Evolutionary conservation across 2,329 filamentous ascomycete species (phyloP).

Genomic region (Aspergillus viridinutans): DNA sequence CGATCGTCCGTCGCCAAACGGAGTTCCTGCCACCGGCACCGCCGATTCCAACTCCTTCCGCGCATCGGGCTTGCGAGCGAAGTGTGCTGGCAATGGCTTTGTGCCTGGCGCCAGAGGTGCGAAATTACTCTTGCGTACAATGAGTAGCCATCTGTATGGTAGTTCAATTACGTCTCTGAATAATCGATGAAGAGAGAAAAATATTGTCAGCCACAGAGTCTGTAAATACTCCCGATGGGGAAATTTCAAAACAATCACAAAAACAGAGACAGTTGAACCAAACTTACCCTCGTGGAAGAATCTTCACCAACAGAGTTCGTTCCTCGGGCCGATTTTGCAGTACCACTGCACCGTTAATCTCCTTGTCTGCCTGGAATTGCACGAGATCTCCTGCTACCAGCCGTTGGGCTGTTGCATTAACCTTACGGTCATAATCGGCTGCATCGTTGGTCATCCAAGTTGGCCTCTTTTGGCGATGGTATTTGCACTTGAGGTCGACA

Average conservation of each 20-base stretch:
- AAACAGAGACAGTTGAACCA: too few species aligned
- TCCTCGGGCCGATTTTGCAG: constrained; percentile 77
- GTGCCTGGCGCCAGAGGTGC: constrained; percentile 43
- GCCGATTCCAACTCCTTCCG: constrained; percentile 56
- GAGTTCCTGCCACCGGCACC: constrained; percentile 61
- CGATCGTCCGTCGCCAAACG: constrained; percentile 56
- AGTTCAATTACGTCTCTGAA: constrained; percentile 54
- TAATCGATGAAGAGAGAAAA: constrained; percentile 1
- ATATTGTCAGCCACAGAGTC: constrained; percentile 10
- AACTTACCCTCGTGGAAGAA: constrained; percentile 77
- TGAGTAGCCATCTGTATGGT: constrained; percentile 52
- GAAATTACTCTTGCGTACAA: constrained; percentile 48
- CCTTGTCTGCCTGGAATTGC: constrained; percentile 78
- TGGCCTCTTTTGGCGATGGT: constrained; percentile 83
- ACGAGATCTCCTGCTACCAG: constrained; percentile 72
- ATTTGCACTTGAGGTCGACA: constrained; percentile 90
- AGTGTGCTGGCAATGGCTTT: constrained; percentile 45
- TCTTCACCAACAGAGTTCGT: constrained; percentile 70
- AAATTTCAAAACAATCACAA: constrained; percentile 6
- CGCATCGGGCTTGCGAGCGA: constrained; percentile 49
- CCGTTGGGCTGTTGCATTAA: constrained; percentile 63
- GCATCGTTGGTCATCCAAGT: constrained; percentile 66
- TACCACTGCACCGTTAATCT: constrained; percentile 87
- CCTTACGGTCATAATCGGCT: constrained; percentile 66
- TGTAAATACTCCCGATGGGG: constrained; percentile 7